phyloP scores from a whole-genome alignment of 345 rosid genomes.

The Eucalyptus curtisii region DNA sequence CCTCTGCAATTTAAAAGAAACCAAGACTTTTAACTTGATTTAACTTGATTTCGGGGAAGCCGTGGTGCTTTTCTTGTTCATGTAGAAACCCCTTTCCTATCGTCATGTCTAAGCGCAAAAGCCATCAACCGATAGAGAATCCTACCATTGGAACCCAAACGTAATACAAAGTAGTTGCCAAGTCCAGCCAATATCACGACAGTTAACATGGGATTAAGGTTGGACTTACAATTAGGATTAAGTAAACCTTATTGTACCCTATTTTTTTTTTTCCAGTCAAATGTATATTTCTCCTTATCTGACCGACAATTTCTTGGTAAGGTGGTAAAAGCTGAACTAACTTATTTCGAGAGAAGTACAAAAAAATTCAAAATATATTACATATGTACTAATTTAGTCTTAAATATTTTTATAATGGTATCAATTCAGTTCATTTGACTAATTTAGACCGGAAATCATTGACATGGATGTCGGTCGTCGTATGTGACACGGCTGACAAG shows the following conservation, averaged over 20 bases:
- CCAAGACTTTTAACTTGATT: neutral
- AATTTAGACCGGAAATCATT: fast-evolving
- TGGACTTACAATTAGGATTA: neutral
- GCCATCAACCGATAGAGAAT: neutral
- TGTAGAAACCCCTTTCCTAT: neutral
- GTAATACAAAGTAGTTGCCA: neutral
- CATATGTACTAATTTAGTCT: no score
- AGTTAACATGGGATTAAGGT: neutral
- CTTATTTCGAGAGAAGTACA: neutral
- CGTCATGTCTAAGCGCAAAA: neutral
- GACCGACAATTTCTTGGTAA: neutral
- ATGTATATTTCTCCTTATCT: neutral
- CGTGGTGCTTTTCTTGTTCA: neutral
- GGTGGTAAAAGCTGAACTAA: neutral
- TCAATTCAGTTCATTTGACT: fast-evolving
- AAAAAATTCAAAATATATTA: no score
- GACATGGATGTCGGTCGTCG: fast-evolving
- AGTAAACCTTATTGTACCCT: neutral
- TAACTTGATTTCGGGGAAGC: neutral
- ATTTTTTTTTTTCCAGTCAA: neutral
- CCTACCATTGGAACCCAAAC: neutral
- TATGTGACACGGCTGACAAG: fast-evolving
- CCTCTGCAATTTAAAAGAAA: neutral
- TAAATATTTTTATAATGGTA: no score
- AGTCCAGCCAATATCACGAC: neutral